Evolutionary conservation across 495 filamentous ascomycete species (phyloP).

Genomic region (Hypoxylon cercidicola): DNA sequence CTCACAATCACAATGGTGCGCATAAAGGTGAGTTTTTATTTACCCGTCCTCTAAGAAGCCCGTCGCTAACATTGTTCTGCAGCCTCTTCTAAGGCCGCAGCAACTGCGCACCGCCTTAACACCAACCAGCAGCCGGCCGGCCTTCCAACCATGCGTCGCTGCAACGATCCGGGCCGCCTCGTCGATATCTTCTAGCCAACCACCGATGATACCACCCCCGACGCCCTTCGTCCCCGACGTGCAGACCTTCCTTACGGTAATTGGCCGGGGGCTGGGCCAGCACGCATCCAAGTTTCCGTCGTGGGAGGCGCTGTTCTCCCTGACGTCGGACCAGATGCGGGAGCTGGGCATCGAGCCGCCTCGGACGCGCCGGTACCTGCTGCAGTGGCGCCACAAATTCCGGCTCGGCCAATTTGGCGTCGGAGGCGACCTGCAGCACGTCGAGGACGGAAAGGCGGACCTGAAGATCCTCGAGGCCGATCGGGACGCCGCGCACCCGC

Average conservation of each 20-base stretch:
- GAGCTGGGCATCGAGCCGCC: conserved; percentile 88
- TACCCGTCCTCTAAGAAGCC: not conserved
- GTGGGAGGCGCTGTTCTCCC: conserved; percentile 88
- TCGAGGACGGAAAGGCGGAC: conserved; percentile 76
- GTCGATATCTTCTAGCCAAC: conserved; percentile 43
- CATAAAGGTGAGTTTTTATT: conserved; percentile 43
- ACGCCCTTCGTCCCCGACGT: conserved; percentile 90
- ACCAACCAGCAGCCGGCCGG: not conserved
- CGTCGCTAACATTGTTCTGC: not conserved
- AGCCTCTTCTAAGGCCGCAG: conserved; percentile 40
- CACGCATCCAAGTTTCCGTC: conserved; percentile 84
- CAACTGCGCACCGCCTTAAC: conserved; percentile 34
- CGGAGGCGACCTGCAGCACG: conserved; percentile 79
- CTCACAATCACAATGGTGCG: conserved; percentile 38
- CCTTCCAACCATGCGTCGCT: conserved; percentile 38
- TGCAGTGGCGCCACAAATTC: conserved; percentile 87
- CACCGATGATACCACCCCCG: conserved; percentile 68
- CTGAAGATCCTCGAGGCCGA: conserved; percentile 74
- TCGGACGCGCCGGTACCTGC: conserved; percentile 80
- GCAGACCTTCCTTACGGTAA: conserved; percentile 86
- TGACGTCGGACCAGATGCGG: conserved; percentile 78
- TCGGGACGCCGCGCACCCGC: conserved; percentile 25
- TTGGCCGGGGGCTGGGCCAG: conserved; percentile 84
- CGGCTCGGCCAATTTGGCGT: conserved; percentile 76
- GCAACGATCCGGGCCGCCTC: conserved; percentile 40